Evolutionary conservation across 2,329 filamentous ascomycete species (phyloP), one percentile per base, ranked within the genome.

Genomic region (Xylaria sp.): DNA sequence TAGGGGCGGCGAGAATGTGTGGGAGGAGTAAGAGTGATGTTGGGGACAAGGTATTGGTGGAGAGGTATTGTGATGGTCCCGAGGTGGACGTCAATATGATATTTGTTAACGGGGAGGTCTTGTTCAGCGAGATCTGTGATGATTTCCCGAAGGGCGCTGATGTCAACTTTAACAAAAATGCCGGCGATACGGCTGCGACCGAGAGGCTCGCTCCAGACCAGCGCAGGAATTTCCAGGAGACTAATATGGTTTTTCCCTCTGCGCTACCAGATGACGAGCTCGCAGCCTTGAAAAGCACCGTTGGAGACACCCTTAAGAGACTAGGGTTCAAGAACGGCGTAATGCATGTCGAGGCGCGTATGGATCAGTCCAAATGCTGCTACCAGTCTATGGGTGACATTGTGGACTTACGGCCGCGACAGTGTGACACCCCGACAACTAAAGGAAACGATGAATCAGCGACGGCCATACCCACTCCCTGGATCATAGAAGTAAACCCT

Each of bases 31-130:
- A 34, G 36, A 62, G 52, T 39, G 50, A 66, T 10, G 66, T 66
- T 15, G 66, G 66, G 3, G 69, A 68, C 13, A 59, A 32, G 15
- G 63, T 77, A 13, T 63, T 75, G 25, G 72, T 77, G 32, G 75
- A 77, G 56, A 63, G 61, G 34, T 77, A 76, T 48, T 75, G 74
- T 60, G 70, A 69, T 28, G 75, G 75, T 1, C 75, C 75, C 1
- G 75, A 77, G 60, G 74, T 76, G 30, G 75, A 77, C 23, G 73
- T 75, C 15, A 76, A 77, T 55, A 65, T 77, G 39, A 69, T 77
- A 12, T 59, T 77, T 23, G 59, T 75, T 5, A 72, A 75, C 36
- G 72, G 72, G 10, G 72, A 76, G 36, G 57, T 76, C 46, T 30
- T 76, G 5, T 77, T 76, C 61, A 69, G 65, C 70, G 75, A 77